Percentiles rank a stretch among this genome's conserved stretches.
Evolutionary conservation across 148 eudicot genomes (phyloP).

Genomic region (Amaranthus hypochondriacus): DNA sequence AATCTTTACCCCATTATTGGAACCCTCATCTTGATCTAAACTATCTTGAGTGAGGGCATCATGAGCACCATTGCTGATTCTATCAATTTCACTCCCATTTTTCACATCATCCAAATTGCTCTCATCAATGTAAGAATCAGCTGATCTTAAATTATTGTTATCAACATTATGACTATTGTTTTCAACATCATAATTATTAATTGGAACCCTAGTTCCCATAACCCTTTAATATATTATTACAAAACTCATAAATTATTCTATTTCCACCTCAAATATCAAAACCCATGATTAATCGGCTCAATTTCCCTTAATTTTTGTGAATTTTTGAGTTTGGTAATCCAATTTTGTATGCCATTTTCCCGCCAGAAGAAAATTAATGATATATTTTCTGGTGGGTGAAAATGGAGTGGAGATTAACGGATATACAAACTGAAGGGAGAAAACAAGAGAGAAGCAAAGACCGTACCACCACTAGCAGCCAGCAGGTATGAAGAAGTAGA

Average conservation of each 20-base stretch:
- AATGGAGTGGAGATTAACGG: slow-evolving; percentile 8
- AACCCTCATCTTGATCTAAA: slow-evolving; percentile 50
- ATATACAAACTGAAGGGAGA: slow-evolving; percentile 14
- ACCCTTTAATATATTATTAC: neutral
- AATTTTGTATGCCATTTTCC: neutral
- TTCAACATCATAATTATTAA: slow-evolving; percentile 31
- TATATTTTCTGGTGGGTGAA: neutral
- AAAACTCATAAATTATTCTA: slow-evolving; percentile 26
- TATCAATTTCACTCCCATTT: slow-evolving; percentile 35
- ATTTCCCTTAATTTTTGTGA: neutral
- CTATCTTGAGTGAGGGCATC: slow-evolving; percentile 45
- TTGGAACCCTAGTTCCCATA: slow-evolving; percentile 58
- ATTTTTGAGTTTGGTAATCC: neutral
- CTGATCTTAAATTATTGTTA: slow-evolving; percentile 38
- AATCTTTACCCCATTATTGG: slow-evolving; percentile 54
- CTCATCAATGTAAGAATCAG: slow-evolving; percentile 44
- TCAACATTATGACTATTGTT: neutral
- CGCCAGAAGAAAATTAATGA: slow-evolving; percentile 1
- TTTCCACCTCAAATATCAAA: neutral
- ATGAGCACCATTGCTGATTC: slow-evolving; percentile 35
- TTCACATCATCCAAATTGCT: slow-evolving; percentile 35
- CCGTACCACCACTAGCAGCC: slow-evolving; percentile 24
- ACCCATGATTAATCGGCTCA: neutral
- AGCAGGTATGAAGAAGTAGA: neutral
- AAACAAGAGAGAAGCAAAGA: slow-evolving; percentile 14